Evolutionary conservation across 108 stramenopile genomes (phyloP).

Genomic region (Pseudonitzschia multiseries): DNA sequence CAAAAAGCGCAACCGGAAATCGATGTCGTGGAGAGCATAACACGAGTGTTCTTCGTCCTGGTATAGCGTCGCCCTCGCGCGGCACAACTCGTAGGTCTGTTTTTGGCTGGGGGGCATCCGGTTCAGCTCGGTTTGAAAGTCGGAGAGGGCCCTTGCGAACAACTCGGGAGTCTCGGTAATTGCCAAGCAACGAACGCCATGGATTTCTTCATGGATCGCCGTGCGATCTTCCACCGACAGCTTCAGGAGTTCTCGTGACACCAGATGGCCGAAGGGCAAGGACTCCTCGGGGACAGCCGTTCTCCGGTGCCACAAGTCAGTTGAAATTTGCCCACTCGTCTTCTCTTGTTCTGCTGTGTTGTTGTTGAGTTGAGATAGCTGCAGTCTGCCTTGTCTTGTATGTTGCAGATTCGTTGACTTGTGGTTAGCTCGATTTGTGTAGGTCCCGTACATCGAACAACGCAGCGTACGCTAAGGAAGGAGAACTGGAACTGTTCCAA

Average conservation of each 20-base stretch:
- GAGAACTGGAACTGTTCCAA: no score
- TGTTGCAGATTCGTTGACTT: no score
- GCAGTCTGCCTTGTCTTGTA: no score
- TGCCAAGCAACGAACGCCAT: constrained; percentile 13
- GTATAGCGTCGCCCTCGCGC: neutral
- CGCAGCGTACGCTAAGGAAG: no score
- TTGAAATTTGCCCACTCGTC: neutral
- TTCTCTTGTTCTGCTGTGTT: neutral
- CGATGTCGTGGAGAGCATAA: constrained; percentile 15
- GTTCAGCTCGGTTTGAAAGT: constrained; percentile 6
- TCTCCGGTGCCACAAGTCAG: neutral
- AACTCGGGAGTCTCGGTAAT: constrained; percentile 4
- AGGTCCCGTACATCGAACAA: no score
- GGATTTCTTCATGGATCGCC: constrained; percentile 18
- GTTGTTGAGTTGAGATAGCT: neutral
- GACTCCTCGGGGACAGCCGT: neutral
- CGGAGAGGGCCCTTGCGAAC: neutral
- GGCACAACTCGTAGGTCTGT: constrained; percentile 10
- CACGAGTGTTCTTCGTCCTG: constrained; percentile 2
- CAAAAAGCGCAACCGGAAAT: constrained; percentile 40
- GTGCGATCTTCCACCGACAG: constrained; percentile 2
- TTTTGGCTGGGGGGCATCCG: neutral
- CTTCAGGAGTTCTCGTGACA: constrained; percentile 2
- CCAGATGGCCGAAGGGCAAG: neutral
- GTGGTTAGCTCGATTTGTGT: no score